Conservation (phyloP, 495 filamentous ascomycete genomes). For the Xylaria grammica region DNA sequence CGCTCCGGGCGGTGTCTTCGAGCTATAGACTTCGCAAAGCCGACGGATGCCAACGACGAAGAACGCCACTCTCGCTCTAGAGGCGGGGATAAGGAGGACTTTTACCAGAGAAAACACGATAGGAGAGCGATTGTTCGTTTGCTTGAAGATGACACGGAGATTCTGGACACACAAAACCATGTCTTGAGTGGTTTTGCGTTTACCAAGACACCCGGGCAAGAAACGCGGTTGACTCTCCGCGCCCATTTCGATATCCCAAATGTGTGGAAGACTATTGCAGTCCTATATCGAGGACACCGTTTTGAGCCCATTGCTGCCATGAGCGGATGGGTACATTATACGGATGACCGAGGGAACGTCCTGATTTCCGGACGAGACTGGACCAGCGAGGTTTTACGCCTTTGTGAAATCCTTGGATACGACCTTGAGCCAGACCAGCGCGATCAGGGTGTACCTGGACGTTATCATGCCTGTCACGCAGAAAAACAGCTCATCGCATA, state of each 20-base stretch:
- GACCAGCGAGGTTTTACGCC: constrained; percentile 1
- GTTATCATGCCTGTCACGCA: constrained; percentile 2
- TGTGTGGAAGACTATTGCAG: too few relatives aligned
- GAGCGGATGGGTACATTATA: too few relatives aligned
- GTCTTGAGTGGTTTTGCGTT: too few relatives aligned
- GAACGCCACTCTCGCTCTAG: neutral
- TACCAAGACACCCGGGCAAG: too few relatives aligned
- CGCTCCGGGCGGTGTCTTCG: too few relatives aligned
- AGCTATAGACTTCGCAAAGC: constrained; percentile 2
- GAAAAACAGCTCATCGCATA: constrained; percentile 10
- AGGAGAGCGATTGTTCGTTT: neutral
- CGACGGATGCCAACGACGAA: neutral
- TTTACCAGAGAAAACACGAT: neutral
- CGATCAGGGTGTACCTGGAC: constrained; percentile 2
- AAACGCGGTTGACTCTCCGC: too few relatives aligned
- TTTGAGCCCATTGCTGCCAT: too few relatives aligned
- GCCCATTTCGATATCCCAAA: too few relatives aligned
- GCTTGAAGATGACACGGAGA: too few relatives aligned
- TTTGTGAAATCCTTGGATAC: neutral
- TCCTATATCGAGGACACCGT: too few relatives aligned
- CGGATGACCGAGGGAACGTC: too few relatives aligned
- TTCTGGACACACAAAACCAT: neutral
- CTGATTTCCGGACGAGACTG: neutral
- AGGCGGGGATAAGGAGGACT: neutral
- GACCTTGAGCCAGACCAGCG: neutral